A percentile compares a stretch with the other conserved stretches of the same genome.
Conservation (phyloP, 225 moss, liverwort and hornwort genomes). For the Ulota crispa region DNA sequence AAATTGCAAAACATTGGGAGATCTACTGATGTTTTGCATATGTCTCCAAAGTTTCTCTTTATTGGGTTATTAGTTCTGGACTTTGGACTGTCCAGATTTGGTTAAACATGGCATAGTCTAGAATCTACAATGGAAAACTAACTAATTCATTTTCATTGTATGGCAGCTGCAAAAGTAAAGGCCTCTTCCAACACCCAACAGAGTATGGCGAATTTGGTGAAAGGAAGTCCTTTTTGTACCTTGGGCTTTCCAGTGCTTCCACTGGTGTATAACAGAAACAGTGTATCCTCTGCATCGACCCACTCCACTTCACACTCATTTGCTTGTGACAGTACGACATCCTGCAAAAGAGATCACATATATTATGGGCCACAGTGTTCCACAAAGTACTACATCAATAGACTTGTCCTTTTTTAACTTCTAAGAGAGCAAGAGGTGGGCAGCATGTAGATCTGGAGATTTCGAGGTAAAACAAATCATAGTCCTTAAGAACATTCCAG, state of each 20-base stretch:
- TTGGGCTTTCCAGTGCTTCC: slow-evolving; percentile 99
- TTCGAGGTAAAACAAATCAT: too few species aligned
- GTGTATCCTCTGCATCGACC: slow-evolving; percentile 95
- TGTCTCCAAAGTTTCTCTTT: too few species aligned
- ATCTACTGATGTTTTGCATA: too few species aligned
- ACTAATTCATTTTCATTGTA: background rate
- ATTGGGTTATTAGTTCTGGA: too few species aligned
- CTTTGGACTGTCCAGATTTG: too few species aligned
- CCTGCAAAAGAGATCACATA: slow-evolving; percentile 39
- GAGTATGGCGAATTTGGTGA: background rate
- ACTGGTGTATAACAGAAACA: slow-evolving; percentile 92
- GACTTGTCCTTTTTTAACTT: too few species aligned
- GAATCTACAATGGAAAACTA: background rate
- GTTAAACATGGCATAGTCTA: too few species aligned
- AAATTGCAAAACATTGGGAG: too few species aligned
- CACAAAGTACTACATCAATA: background rate
- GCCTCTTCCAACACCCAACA: background rate
- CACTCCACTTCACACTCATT: slow-evolving; percentile 82
- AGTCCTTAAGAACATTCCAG: too few species aligned
- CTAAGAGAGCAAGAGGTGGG: too few species aligned
- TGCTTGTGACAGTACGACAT: slow-evolving; percentile 64
- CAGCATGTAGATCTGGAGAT: too few species aligned
- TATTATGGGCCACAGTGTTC: background rate
- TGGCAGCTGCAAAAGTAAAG: background rate
- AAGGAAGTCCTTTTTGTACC: slow-evolving; percentile 35